Percentiles rank a stretch among this genome's conserved stretches.
phyloP scores from a whole-genome alignment of 495 filamentous ascomycete species.

The Penicillium paradoxum region DNA sequence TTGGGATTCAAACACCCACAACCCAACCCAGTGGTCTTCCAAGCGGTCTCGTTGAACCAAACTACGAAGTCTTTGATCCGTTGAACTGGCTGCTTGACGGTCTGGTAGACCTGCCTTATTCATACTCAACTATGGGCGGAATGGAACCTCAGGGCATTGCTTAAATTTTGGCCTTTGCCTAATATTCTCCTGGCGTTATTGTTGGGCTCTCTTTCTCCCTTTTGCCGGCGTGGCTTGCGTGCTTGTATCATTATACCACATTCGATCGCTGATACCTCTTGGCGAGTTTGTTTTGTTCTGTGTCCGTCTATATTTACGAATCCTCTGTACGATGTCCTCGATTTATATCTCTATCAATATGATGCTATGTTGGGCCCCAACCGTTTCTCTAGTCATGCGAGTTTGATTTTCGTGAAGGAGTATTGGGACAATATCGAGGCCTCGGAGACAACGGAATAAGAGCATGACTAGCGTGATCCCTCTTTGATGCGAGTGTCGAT shows the following conservation, averaged over 20 bases:
- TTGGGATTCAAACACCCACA: slow-evolving; percentile 26
- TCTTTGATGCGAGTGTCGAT: too few relatives aligned
- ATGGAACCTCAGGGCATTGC: slow-evolving; percentile 39
- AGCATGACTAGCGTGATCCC: too few relatives aligned
- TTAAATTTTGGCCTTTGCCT: slow-evolving; percentile 10
- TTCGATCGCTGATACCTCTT: slow-evolving; percentile 20
- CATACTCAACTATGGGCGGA: slow-evolving; percentile 36
- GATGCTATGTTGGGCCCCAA: not conserved
- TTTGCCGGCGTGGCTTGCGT: slow-evolving; percentile 15
- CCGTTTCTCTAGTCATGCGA: not conserved
- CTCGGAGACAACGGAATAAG: too few relatives aligned
- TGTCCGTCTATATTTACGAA: slow-evolving; percentile 7
- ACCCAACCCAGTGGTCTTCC: slow-evolving; percentile 37
- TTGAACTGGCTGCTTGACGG: slow-evolving; percentile 89
- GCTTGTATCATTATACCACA: slow-evolving; percentile 32
- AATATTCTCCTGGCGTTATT: slow-evolving; percentile 14
- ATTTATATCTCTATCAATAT: not conserved
- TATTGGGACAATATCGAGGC: too few relatives aligned
- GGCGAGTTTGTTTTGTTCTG: slow-evolving; percentile 12
- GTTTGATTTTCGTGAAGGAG: too few relatives aligned
- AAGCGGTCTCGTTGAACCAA: slow-evolving; percentile 57
- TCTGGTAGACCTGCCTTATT: slow-evolving; percentile 72
- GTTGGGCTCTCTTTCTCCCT: not conserved
- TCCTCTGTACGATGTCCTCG: slow-evolving; percentile 4
- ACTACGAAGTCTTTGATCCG: slow-evolving; percentile 83